Base-by-base conservation (phyloP, 192 early-diverging fungal genomes). In the Linnemannia schmuckeri region DNA sequence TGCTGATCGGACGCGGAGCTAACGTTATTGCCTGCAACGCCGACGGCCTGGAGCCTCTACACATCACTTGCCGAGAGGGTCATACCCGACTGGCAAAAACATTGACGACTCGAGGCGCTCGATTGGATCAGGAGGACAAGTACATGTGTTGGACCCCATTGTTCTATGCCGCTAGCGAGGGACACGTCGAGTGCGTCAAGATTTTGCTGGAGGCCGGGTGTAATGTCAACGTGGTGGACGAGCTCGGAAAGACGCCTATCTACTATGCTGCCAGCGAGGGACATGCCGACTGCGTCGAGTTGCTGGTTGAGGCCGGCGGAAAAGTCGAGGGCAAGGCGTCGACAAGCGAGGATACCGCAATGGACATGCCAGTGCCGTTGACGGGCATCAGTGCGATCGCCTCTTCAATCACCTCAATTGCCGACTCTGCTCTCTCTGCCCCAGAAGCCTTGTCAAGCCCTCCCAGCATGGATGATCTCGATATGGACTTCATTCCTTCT, bases 221-320 rank as follows among this genome's bases (percentile, higher is more conserved):
- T 72, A 87, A 94, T 40, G 91, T 95, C 42, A 93, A 95, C 54
- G 82, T 94, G 33, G 90, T 93, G 41, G 99, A 99, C 78, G 97
- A 98, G 75, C 93, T 91, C 55, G 95, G 93, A 27, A 97, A 95
- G 88, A 92, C 94, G 0, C 94, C 98, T 0, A 90, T 95, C 55
- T 98, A 97, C 54, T 98, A 98, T 92, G 97, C 97, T 18, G 96
- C 97, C 5, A 94, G 95, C 75, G 98, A 99, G 80, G 99, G 99
- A 0, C 95, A 99, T 73, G 88, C 95, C 44, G 94, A 94, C 18
- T 96, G 95, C 77, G 95, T 96, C 0, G 88, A 96, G 68, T 84
- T 97, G 35, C 87, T 99, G 72, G 79, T 98, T 4, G 92, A 92
- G 0, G 94, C 96, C 20, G 91, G 92, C 6, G 90, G 91, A 75